These are phyloP conservation scores for Fraxinus baroniana DNA, from an alignment of 305 asterid species.

Conservation along the genomic window DNA sequence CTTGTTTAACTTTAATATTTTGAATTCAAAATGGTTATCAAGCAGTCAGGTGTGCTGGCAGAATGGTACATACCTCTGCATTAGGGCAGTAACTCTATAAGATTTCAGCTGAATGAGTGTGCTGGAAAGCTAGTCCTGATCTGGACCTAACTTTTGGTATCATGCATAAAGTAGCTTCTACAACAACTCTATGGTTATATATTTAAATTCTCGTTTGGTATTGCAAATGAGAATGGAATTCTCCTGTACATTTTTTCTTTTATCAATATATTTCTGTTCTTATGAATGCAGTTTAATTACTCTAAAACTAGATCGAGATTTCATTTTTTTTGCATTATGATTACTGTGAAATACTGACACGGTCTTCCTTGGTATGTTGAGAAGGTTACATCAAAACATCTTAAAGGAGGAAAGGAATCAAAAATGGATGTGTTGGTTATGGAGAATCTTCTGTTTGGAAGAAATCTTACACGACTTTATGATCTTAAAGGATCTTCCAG, in stretches of 20 bases:
- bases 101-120: background rate
- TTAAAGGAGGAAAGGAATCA: slow-evolving; percentile 76
- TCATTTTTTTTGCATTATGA: background rate
- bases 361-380: slow-evolving; percentile 13
- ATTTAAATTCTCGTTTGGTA: background rate
- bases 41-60: background rate
- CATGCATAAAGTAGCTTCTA: background rate
- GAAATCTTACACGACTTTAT: slow-evolving; percentile 68
- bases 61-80: background rate
- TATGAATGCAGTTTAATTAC: background rate
- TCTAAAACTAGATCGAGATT: background rate
- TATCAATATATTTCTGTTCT: background rate
- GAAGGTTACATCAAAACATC: slow-evolving; percentile 61
- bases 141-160: background rate
- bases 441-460: slow-evolving; percentile 77
- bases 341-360: slow-evolving; percentile 16
- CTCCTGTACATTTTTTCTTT: background rate
- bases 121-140: background rate
- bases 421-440: slow-evolving; percentile 79
- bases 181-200: background rate
- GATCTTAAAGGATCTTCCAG: slow-evolving; percentile 86
- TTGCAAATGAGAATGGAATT: background rate
- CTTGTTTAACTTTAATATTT: background rate
- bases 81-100: background rate
- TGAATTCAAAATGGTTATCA: background rate